A percentile compares a stretch with the other conserved stretches of the same genome.
Conservation (phyloP, 2,329 filamentous ascomycete species). For the Phialophora expanda region DNA sequence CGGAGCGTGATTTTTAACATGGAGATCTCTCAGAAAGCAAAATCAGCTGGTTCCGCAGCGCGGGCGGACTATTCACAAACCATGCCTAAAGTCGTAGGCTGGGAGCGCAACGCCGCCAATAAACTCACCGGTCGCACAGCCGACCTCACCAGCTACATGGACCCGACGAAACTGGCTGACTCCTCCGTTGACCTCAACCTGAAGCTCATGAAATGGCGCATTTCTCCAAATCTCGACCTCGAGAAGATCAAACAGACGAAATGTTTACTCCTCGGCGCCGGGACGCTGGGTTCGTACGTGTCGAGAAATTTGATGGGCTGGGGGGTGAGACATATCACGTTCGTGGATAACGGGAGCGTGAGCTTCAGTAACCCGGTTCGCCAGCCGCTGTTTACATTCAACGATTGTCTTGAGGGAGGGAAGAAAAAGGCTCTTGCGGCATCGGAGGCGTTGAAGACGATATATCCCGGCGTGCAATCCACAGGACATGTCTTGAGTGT, state of each 20-base stretch:
- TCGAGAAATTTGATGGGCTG: constrained; percentile 90
- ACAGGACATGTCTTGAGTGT: constrained; percentile 82
- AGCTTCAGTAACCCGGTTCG: constrained; percentile 97
- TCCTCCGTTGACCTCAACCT: constrained; percentile 95
- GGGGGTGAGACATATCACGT: constrained; percentile 94
- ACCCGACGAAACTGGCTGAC: constrained; percentile 82
- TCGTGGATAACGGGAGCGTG: constrained; percentile 90
- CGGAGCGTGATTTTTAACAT: constrained; percentile 79
- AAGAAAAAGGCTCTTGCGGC: constrained; percentile 81
- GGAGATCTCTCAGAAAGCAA: constrained; percentile 28
- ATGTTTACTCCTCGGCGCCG: constrained; percentile 88
- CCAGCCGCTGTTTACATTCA: constrained; percentile 88
- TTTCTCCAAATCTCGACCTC: constrained; percentile 84
- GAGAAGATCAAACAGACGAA: constrained; percentile 87
- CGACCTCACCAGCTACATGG: constrained; percentile 90
- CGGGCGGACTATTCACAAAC: constrained; percentile 27
- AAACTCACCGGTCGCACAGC: constrained; percentile 79
- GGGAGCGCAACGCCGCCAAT: constrained; percentile 81
- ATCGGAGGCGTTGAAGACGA: constrained; percentile 77
- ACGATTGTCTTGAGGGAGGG: constrained; percentile 85
- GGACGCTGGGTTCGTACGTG: constrained; percentile 92
- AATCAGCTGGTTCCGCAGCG: constrained; percentile 32
- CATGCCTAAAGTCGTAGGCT: constrained; percentile 91
- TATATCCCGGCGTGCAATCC: constrained; percentile 88
- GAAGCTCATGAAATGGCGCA: constrained; percentile 98